Conservation (phyloP, 345 rosid genomes). For the Psidium guajava region DNA sequence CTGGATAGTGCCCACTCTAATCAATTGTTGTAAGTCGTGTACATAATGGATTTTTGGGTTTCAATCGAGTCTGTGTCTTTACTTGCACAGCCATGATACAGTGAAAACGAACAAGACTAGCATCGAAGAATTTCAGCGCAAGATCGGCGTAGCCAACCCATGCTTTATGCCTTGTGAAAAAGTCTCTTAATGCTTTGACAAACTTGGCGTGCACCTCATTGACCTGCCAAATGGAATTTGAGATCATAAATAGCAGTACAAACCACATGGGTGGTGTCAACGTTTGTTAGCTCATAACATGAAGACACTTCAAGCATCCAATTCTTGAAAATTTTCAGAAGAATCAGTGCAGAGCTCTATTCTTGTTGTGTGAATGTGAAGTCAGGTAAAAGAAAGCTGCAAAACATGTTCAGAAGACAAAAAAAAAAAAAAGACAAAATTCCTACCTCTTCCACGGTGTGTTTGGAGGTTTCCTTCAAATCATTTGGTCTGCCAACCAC, state of each 20-base stretch:
- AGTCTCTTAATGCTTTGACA: constrained; percentile 15
- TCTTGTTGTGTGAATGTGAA: neutral
- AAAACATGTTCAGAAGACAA: neutral
- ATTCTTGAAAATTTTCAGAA: neutral
- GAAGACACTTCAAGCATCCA: neutral
- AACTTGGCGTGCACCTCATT: constrained; percentile 18
- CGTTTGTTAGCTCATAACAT: neutral
- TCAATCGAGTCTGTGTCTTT: neutral
- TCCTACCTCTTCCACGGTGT: constrained; percentile 73
- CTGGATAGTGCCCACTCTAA: neutral
- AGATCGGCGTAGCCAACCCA: constrained; percentile 15
- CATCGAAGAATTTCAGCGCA: constrained; percentile 8
- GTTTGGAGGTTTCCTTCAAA: constrained; percentile 50
- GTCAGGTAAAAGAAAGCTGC: neutral
- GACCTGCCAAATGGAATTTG: constrained; percentile 17
- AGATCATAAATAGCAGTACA: neutral
- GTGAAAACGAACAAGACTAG: neutral
- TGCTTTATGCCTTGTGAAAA: constrained; percentile 22
- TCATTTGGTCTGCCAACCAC: constrained; percentile 87
- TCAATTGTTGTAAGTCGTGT: neutral
- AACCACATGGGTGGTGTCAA: neutral
- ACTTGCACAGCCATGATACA: neutral
- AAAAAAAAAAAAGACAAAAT: neutral
- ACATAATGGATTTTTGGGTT: neutral
- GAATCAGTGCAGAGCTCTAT: neutral